Conservation (phyloP, 495 filamentous ascomycete species). For the Aspergillus steynii region DNA sequence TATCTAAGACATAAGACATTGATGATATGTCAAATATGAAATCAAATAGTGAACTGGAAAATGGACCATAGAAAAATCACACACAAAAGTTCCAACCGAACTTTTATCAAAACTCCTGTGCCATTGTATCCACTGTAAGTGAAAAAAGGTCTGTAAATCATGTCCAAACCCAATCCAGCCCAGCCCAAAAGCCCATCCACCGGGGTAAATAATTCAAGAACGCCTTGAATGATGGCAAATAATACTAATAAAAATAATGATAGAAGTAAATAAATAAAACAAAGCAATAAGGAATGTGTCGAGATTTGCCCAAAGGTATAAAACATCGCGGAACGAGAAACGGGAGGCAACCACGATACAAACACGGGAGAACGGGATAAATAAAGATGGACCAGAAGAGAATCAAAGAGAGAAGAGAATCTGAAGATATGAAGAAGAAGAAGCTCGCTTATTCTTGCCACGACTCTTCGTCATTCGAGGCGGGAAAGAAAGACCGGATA, state of each 20-base stretch:
- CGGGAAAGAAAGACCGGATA: conserved; percentile 47
- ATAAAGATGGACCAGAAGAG: neutral
- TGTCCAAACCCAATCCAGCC: too few relatives aligned
- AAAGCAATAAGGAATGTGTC: neutral
- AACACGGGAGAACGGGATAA: neutral
- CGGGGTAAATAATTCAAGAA: neutral
- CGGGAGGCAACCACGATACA: neutral
- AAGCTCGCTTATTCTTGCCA: conserved; percentile 8
- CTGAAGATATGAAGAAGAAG: neutral
- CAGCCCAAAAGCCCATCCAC: neutral
- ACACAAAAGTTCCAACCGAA: neutral
- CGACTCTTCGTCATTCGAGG: conserved; percentile 26
- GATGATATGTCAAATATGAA: too few relatives aligned
- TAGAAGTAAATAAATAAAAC: neutral
- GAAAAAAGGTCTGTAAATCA: too few relatives aligned
- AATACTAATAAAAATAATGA: neutral
- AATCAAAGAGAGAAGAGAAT: neutral
- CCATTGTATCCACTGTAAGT: neutral
- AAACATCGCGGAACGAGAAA: neutral
- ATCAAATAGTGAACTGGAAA: too few relatives aligned
- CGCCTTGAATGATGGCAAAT: neutral
- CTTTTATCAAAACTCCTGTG: neutral
- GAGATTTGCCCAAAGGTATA: neutral
- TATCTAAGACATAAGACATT: too few relatives aligned
- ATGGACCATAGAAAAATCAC: neutral